phyloP scores from a whole-genome alignment of 345 rosid genomes.

The Gossypium bickii region DNA sequence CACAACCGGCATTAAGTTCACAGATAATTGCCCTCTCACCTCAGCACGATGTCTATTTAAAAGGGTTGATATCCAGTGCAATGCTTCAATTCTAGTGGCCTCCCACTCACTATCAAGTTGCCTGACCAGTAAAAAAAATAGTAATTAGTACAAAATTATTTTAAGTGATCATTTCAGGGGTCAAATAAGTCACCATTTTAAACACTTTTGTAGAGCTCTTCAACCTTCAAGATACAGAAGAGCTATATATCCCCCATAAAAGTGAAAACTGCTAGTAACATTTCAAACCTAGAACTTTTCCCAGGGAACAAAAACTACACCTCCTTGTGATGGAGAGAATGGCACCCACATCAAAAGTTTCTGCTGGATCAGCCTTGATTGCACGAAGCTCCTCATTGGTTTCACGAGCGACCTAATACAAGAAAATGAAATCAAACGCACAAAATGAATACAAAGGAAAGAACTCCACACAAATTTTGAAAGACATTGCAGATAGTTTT shows the following conservation, averaged over 20 bases:
- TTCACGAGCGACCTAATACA: slow-evolving; percentile 88
- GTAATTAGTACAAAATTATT: slow-evolving; percentile 19
- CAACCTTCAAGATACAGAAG: slow-evolving; percentile 21
- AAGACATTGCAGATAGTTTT: slow-evolving; percentile 7
- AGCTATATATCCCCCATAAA: slow-evolving; percentile 2
- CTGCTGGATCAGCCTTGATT: slow-evolving; percentile 74
- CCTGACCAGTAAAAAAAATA: slow-evolving; percentile 37
- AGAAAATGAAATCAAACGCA: slow-evolving; percentile 6
- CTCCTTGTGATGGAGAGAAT: slow-evolving; percentile 88
- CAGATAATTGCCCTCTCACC: slow-evolving; percentile 39
- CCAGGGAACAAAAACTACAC: slow-evolving; percentile 37
- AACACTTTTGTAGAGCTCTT: slow-evolving; percentile 19
- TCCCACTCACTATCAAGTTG: slow-evolving; percentile 73
- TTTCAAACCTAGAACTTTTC: slow-evolving; percentile 19
- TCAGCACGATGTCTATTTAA: slow-evolving; percentile 79
- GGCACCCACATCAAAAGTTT: slow-evolving; percentile 80
- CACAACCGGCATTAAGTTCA: slow-evolving; percentile 11
- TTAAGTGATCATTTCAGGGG: slow-evolving; percentile 7
- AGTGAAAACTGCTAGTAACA: slow-evolving; percentile 14
- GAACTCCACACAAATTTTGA: slow-evolving; percentile 11
- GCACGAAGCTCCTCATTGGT: slow-evolving; percentile 97
- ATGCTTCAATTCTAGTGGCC: slow-evolving; percentile 90
- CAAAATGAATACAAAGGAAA: slow-evolving; percentile 1
- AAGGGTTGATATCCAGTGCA: slow-evolving; percentile 94
- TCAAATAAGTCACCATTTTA: not conserved